phyloP scores from a whole-genome alignment of 176 grass and related monocot genomes.

The Musa schizocarpa region DNA sequence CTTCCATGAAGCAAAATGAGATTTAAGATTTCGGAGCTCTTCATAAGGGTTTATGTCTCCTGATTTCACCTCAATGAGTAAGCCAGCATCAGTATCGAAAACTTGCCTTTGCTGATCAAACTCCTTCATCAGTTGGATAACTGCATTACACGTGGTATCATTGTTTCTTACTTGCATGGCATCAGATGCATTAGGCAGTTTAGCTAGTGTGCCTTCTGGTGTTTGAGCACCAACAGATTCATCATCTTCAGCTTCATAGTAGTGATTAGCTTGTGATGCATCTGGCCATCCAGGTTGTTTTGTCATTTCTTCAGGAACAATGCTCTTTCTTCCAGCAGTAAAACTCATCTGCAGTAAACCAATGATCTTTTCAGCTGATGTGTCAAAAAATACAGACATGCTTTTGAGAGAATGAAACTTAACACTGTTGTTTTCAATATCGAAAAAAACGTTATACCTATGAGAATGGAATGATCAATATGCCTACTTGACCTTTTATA shows the following conservation, averaged over 20 bases:
- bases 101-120: conserved; percentile 43
- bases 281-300: not conserved
- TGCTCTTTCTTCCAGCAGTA: not conserved
- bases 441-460: conserved; percentile 35
- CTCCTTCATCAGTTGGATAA: not conserved
- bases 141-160: not conserved
- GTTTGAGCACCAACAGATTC: conserved; percentile 36
- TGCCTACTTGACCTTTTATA: conserved; percentile 21
- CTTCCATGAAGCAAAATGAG: conserved; percentile 79
- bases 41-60: conserved; percentile 55
- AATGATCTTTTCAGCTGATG: not conserved
- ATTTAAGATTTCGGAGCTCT: conserved; percentile 71
- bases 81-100: conserved; percentile 60
- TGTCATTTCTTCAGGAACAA: not conserved
- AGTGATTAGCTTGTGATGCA: not conserved
- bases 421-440: not conserved
- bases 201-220: not conserved
- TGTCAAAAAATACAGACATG: not conserved
- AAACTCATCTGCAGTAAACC: not conserved
- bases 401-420: conserved; percentile 20
- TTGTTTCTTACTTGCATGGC: not conserved
- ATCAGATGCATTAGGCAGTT: not conserved
- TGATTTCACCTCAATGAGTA: conserved; percentile 44
- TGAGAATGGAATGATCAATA: conserved; percentile 48
- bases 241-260: not conserved